Evolutionary conservation across 75 land plant genomes (phyloP).

Genomic region (Sequoiadendron giganteum): DNA sequence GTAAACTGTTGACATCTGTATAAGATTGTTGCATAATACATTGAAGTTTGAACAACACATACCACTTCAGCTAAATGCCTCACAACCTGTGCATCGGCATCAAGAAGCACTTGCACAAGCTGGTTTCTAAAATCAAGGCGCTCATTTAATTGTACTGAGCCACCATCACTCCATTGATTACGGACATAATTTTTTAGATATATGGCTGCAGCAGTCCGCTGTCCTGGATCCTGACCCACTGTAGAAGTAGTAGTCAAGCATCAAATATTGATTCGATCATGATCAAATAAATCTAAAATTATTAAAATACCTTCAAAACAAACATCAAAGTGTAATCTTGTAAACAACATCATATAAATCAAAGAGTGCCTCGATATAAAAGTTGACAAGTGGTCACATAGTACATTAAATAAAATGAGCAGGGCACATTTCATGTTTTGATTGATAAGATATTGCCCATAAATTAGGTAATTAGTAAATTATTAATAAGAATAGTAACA

Average conservation of each 20-base stretch:
- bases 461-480: too few species aligned
- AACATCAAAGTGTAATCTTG: not conserved
- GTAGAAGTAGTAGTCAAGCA: not conserved
- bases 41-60: constrained; percentile 8
- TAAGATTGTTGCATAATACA: not conserved
- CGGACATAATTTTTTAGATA: constrained; percentile 69
- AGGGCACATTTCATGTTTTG: not conserved
- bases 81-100: constrained; percentile 50
- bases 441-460: too few species aligned
- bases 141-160: constrained; percentile 20
- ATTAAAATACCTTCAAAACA: not conserved
- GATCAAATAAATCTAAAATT: not conserved
- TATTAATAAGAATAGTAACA: not conserved
- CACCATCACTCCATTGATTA: constrained; percentile 33
- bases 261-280: not conserved
- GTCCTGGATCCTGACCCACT: constrained; percentile 58
- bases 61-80: constrained; percentile 79
- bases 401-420: not conserved
- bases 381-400: not conserved
- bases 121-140: constrained; percentile 57
- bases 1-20: not conserved
- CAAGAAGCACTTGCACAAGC: constrained; percentile 61
- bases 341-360: not conserved
- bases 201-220: constrained; percentile 72
- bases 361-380: not conserved